Evolutionary conservation across 169 alveolate species (phyloP), one percentile per base, ranked within the genome.

Genomic region (Cryptosporidium bovis): DNA sequence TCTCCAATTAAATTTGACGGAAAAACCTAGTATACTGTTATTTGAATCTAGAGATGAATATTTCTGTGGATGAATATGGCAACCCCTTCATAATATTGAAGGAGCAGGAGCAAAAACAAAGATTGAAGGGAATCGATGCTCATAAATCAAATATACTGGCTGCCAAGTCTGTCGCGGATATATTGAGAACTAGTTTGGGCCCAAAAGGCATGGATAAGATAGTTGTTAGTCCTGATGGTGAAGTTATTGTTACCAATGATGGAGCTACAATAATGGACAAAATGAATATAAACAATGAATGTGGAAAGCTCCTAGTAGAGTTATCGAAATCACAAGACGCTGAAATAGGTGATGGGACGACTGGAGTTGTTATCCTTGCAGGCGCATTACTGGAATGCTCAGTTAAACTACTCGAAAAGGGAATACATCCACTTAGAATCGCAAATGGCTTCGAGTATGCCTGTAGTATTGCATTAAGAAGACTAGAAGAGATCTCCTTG

Each of bases 151-250:
- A 98, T 91, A 98, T 98, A 40, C 65, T 96, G 82, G 99, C 99
- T n/a, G 99, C 99, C 3, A 91, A 95, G 71, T 95, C 99, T 27
- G 97, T 98, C 10, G 98, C 99, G 7, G 97, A 95, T 90, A 94
- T 98, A 18, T 93, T 98, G 71, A 93, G 97, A 77, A 95, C 99
- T 66, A 97, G 99, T 20, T 95, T 98, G 82, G 99, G 99, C 0
- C 99, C 99, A 20, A 97, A 97, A 83, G 99, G 99, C 31, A 98
- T 98, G 99, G 99, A 98, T 90, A 98, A 98, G 90, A 98, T 98
- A 93, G 95, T 98, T 66, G 99, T 97, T 16, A 93, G 99, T 55
- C 98, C 99, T 27, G 99, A 98, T 90, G 97, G 99, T 15, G 99
- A 98, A 60, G 99, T 98, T 15, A 96, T 99, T 5, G 99, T 98